A percentile compares a stretch with the other conserved stretches of the same genome.
Conservation (phyloP, 1,284 basidiomycete genomes). For the Trametes polyzona region DNA sequence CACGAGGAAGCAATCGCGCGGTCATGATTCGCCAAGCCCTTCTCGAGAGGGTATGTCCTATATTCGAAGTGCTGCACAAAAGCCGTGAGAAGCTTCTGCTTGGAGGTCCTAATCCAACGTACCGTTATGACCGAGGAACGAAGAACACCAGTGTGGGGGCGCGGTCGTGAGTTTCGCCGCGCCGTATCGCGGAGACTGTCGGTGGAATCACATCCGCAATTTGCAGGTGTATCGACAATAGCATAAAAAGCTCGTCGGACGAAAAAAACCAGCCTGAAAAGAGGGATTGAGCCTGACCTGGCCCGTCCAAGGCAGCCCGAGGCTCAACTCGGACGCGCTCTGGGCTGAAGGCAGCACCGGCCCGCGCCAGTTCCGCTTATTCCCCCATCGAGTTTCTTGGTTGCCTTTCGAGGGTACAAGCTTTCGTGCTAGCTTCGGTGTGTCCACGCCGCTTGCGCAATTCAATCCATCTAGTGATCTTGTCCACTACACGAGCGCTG, state of each 20-base stretch:
- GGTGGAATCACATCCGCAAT: not conserved
- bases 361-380: not conserved
- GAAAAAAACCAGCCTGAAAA: not conserved
- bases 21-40: not conserved
- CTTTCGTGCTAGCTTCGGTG: conserved; percentile 3
- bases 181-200: not conserved
- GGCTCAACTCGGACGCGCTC: not conserved
- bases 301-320: not conserved
- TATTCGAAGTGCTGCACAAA: not conserved
- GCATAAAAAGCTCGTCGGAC: not conserved
- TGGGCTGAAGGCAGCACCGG: not conserved
- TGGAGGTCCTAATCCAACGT: not conserved
- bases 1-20: not conserved
- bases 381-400: conserved; percentile 20
- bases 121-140: no score
- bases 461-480: conserved; percentile 18
- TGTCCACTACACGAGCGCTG: not conserved
- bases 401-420: conserved; percentile 16
- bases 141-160: not conserved
- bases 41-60: not conserved
- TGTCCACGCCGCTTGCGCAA: conserved; percentile 6
- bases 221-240: not conserved
- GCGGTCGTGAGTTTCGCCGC: not conserved
- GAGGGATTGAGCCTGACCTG: no score
- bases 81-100: not conserved